Percentiles rank a stretch among this genome's conserved stretches.
Evolutionary conservation across 768 basidiomycete genomes (phyloP).

Genomic region (Suillus plorans): DNA sequence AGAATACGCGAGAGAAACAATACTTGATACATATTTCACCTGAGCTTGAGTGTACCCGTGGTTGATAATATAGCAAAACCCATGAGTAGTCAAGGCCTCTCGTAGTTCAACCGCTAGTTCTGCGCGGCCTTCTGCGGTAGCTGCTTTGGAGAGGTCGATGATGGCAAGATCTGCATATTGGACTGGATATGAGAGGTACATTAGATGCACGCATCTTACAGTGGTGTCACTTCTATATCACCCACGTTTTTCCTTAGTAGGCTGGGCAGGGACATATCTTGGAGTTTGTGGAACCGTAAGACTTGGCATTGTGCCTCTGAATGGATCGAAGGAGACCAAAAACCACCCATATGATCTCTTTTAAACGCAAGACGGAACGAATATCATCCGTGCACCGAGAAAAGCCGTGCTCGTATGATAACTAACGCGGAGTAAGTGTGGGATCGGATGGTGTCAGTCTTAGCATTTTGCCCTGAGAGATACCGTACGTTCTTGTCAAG

Average conservation of each 20-base stretch:
- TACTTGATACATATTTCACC: slow-evolving; percentile 13
- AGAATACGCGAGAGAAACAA: neutral
- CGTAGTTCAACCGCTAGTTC: slow-evolving; percentile 38
- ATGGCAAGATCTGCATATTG: slow-evolving; percentile 46
- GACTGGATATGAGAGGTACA: slow-evolving; percentile 28
- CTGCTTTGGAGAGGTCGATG: slow-evolving; percentile 45
- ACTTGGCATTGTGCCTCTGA: slow-evolving; percentile 23
- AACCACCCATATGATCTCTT: neutral
- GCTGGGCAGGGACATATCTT: slow-evolving; percentile 31
- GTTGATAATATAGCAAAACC: slow-evolving; percentile 38
- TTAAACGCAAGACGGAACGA: neutral
- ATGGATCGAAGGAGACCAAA: neutral
- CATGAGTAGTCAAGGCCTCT: slow-evolving; percentile 40
- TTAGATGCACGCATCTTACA: slow-evolving; percentile 6
- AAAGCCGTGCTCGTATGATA: neutral
- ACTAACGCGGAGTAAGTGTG: neutral
- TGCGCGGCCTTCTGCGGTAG: slow-evolving; percentile 36
- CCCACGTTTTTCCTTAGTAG: slow-evolving; percentile 25
- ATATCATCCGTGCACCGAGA: neutral
- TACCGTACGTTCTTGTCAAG: neutral
- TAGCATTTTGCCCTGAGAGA: neutral
- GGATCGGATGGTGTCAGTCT: neutral
- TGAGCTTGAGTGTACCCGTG: slow-evolving; percentile 37
- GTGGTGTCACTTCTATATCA: neutral
- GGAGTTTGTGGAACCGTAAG: slow-evolving; percentile 29